Base-by-base conservation (phyloP, 257 asterid species). In the Parsonsia alboflavescens region DNA sequence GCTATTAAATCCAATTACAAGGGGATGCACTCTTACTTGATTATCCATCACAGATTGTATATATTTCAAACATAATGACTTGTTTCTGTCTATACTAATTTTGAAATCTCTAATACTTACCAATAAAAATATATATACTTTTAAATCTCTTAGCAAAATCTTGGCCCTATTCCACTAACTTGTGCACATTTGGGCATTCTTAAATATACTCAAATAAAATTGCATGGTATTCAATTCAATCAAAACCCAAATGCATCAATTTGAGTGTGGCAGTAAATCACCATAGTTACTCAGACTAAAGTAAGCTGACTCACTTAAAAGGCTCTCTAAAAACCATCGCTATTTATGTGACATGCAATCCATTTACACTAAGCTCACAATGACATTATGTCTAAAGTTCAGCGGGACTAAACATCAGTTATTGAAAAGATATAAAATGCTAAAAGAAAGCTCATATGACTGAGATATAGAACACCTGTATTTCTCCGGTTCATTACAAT, bases 401-500 rank as follows among this genome's bases (percentile, higher is more conserved):
- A 19, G 10, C 53, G 3, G 5, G 64, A 44, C 30, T 45, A 8
- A 44, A 26, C 12, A 68, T 44, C 65, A 68, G 33, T 6, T 24
- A 44, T 42, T 1, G 10, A 3, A 72, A 72, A 41, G 58, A 3
- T 11, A 33, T 15, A 48, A 19, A 59, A 42, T 19, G 13, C 54
- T n/a, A 41, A 61, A 28, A 30, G 39, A 64, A 1, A 30, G 15
- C 33, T 5, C 36, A 61, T 73, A 11, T 26, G 26, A 26, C 12
- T 41, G 52, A 39, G 17, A 54, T 17, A 3, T 64, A 9, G 41
- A 22, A 19, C 15, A 93, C 98, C 98, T 73, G 93, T 89, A 77
- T 85, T 88, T 64, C 95, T 83, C 59, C 96, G 85, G 88, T 93
- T 93, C 97, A 93, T 89, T 4, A 93, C 98, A 71, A 91, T 88